phyloP scores from a whole-genome alignment of 495 filamentous ascomycete genomes.

The Pseudoneurospora amorphoporcata region DNA sequence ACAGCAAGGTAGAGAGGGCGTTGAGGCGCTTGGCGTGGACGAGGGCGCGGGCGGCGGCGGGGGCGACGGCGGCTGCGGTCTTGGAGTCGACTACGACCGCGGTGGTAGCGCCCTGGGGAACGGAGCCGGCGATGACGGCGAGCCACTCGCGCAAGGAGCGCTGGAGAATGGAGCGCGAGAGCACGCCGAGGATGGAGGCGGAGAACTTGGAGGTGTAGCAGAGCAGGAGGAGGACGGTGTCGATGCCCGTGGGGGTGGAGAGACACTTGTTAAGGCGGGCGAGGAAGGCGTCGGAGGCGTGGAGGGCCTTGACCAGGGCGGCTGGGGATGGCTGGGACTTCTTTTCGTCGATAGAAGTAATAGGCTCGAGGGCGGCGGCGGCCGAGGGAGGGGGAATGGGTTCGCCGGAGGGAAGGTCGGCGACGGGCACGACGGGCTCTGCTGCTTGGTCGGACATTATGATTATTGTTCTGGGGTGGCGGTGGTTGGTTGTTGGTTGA shows the following conservation, averaged over 20 bases:
- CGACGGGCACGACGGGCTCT: conserved; percentile 12
- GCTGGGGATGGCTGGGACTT: conserved; percentile 20
- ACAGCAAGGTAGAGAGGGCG: conserved; percentile 42
- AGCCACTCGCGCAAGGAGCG: conserved; percentile 29
- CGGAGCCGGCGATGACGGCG: conserved; percentile 24
- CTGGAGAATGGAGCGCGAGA: conserved; percentile 26
- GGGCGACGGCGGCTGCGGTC: conserved; percentile 14
- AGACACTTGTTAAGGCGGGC: conserved; percentile 46
- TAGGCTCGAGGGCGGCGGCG: conserved; percentile 16
- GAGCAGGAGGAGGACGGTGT: conserved; percentile 50
- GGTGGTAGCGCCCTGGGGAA: conserved; percentile 25
- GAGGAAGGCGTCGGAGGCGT: conserved; percentile 36
- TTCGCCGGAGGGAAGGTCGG: conserved; percentile 31
- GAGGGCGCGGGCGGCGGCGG: conserved; percentile 28
- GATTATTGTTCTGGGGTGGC: neutral
- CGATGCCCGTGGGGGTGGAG: conserved; percentile 48
- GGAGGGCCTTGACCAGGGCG: conserved; percentile 9
- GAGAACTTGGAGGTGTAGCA: conserved; percentile 53
- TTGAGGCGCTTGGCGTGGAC: conserved; percentile 33
- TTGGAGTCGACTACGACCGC: conserved; percentile 20
- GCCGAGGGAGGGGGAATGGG: conserved; percentile 21
- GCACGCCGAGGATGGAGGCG: conserved; percentile 27
- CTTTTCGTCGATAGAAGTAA: conserved; percentile 26
- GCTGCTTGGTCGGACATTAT: conserved; percentile 9
- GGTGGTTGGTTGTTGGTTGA: neutral